These are phyloP conservation scores for Urostyla sp. DNA, from an alignment of 73 alveolate species.

Conservation along the genomic window DNA sequence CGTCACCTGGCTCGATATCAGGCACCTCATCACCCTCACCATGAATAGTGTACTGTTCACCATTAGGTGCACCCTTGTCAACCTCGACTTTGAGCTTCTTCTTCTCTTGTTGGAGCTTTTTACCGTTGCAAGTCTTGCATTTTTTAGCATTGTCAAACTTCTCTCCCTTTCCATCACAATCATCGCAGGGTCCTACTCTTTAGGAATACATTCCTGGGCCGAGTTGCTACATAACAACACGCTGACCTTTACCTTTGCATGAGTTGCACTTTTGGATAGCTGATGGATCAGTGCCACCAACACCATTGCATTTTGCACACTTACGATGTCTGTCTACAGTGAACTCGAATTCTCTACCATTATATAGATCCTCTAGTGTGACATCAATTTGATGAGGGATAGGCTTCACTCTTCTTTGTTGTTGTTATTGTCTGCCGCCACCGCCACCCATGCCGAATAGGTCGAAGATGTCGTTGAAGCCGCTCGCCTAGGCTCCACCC, in stretches of 20 bases:
- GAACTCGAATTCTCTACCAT: conserved; percentile 83
- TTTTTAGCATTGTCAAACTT: conserved; percentile 78
- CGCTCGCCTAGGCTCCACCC: conserved; percentile 73
- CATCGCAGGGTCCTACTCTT: conserved; percentile 85
- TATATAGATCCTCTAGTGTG: conserved; percentile 84
- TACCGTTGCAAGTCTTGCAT: conserved; percentile 92
- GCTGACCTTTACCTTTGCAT: conserved; percentile 95
- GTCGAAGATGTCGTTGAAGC: conserved; percentile 82
- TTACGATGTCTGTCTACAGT: conserved; percentile 79
- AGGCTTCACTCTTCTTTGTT: conserved; percentile 76
- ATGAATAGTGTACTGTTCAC: conserved; percentile 75
- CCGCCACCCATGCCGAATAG: conserved; percentile 73
- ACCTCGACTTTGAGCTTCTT: conserved; percentile 73
- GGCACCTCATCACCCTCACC: conserved; percentile 91
- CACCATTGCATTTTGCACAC: conserved; percentile 91
- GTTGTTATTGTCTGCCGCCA: conserved; percentile 65
- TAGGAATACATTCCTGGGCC: conserved; percentile 86
- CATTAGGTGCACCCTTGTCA: conserved; percentile 94
- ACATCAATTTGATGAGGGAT: conserved; percentile 78
- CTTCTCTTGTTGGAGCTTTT: conserved; percentile 72
- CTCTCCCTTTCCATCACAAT: conserved; percentile 93
- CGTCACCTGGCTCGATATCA: conserved; percentile 80
- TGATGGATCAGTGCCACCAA: conserved; percentile 69
- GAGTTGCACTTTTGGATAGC: conserved; percentile 74
- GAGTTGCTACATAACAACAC: conserved; percentile 73